Evolutionary conservation across 371 early-diverging fungal species (phyloP).

Genomic region (Mortierella sp.): DNA sequence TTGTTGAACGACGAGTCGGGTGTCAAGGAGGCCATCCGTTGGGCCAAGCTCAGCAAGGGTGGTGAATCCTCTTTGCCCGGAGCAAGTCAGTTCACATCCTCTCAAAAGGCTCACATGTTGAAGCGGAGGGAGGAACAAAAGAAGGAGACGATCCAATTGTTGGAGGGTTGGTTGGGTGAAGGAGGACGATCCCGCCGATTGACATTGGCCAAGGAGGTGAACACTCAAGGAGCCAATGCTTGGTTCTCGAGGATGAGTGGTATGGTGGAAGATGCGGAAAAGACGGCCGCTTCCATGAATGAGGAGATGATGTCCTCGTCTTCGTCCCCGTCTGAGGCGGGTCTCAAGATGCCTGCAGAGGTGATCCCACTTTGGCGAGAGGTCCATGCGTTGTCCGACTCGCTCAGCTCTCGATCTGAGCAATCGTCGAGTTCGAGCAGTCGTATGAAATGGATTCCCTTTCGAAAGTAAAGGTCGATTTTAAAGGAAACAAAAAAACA

Average conservation of each 20-base stretch:
- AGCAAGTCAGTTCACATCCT: not conserved
- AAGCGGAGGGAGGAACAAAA: constrained; percentile 33
- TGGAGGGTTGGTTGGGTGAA: constrained; percentile 40
- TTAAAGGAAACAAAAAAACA: no score
- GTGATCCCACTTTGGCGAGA: constrained; percentile 32
- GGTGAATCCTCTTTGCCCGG: constrained; percentile 9
- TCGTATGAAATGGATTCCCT: constrained; percentile 38
- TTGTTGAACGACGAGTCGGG: constrained; percentile 37
- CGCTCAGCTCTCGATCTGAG: constrained; percentile 12
- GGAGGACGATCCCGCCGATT: constrained; percentile 22
- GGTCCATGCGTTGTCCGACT: constrained; percentile 25
- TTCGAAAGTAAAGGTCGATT: constrained; percentile 22
- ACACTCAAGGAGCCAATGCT: constrained; percentile 1
- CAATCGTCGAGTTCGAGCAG: constrained; percentile 15
- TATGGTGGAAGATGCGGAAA: constrained; percentile 23
- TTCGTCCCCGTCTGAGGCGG: constrained; percentile 1
- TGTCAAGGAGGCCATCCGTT: constrained; percentile 42
- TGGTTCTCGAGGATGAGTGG: constrained; percentile 46
- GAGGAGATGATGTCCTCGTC: not conserved
- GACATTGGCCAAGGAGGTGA: constrained; percentile 29
- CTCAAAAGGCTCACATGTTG: constrained; percentile 2
- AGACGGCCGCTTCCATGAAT: not conserved
- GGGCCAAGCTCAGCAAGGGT: constrained; percentile 40
- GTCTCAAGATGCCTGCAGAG: constrained; percentile 21
- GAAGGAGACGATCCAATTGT: constrained; percentile 25